Evolutionary conservation across 306 rosid species (phyloP).

Genomic region (Begonia peltatifolia): DNA sequence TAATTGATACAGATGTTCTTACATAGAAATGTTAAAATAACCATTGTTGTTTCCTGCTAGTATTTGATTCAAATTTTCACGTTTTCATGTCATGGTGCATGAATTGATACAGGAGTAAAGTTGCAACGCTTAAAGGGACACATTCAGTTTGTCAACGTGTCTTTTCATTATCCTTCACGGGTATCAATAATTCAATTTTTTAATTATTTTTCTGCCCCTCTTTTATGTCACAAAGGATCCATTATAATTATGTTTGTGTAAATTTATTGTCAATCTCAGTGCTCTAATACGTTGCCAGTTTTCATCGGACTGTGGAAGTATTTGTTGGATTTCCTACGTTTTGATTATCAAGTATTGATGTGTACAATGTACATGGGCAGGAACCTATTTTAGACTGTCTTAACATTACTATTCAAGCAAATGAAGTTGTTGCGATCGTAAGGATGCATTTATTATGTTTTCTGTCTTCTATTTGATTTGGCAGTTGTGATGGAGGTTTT

Average conservation of each 20-base stretch:
- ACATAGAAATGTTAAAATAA: too few relatives aligned
- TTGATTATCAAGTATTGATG: background rate
- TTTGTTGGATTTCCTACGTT: background rate
- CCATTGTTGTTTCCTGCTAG: too few relatives aligned
- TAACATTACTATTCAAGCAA: slow-evolving; percentile 39
- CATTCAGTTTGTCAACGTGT: slow-evolving; percentile 49
- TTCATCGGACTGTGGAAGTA: too few relatives aligned
- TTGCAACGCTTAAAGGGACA: slow-evolving; percentile 42
- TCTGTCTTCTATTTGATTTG: slow-evolving; percentile 10
- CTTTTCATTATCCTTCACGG: slow-evolving; percentile 57
- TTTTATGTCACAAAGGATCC: slow-evolving; percentile 6
- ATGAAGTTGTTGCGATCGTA: slow-evolving; percentile 73
- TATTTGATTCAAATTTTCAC: background rate
- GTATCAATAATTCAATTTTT: slow-evolving; percentile 17
- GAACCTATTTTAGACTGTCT: slow-evolving; percentile 38
- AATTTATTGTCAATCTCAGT: too few relatives aligned
- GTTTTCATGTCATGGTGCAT: slow-evolving; percentile 13
- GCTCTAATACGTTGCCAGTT: too few relatives aligned
- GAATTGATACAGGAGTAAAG: slow-evolving; percentile 38
- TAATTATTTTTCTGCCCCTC: slow-evolving; percentile 4
- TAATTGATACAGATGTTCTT: too few relatives aligned
- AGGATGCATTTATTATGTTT: slow-evolving; percentile 11
- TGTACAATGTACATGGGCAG: slow-evolving; percentile 23
- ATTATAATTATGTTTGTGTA: background rate
- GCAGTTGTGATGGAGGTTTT: slow-evolving; percentile 5